Percentiles rank a stretch among this genome's conserved stretches.
These are phyloP conservation scores for Boletus edulis DNA, from an alignment of 768 basidiomycete species.

Conservation along the genomic window DNA sequence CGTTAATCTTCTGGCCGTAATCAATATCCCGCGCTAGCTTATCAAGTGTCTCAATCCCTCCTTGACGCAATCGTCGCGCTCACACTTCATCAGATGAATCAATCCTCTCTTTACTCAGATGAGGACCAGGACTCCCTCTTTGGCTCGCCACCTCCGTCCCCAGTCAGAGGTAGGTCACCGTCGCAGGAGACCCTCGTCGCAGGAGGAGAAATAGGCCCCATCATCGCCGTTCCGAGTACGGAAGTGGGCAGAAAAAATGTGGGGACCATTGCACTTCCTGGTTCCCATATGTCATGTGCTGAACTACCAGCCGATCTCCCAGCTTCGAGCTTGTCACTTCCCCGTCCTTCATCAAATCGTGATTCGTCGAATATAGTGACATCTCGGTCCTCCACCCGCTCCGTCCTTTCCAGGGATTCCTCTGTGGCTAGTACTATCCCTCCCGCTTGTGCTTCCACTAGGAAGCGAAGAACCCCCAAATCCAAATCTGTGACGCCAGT, in stretches of 20 bases:
- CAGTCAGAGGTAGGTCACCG: constrained; percentile 73
- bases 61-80: constrained; percentile 9
- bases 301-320: constrained; percentile 79
- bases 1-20: not conserved
- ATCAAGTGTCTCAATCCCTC: constrained; percentile 19
- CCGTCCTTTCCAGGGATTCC: constrained; percentile 8
- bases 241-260: constrained; percentile 51
- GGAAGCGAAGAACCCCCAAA: constrained; percentile 35
- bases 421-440: constrained; percentile 2
- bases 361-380: constrained; percentile 26
- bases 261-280: constrained; percentile 98
- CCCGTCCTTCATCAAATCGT: constrained; percentile 10
- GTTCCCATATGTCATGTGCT: constrained; percentile 81
- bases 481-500: constrained; percentile 43
- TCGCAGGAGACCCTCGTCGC: constrained; percentile 41
- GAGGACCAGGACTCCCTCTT: constrained; percentile 72
- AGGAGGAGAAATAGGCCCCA: constrained; percentile 15
- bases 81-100: constrained; percentile 21
- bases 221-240: constrained; percentile 27
- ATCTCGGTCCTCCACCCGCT: constrained; percentile 14
- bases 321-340: constrained; percentile 54
- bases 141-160: constrained; percentile 73
- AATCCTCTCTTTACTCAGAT: constrained; percentile 6
- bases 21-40: not conserved
- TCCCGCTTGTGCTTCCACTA: constrained; percentile 16